Evolutionary conservation across 2,329 filamentous ascomycete species (phyloP).

Genomic region (Colletotrichum incanum): DNA sequence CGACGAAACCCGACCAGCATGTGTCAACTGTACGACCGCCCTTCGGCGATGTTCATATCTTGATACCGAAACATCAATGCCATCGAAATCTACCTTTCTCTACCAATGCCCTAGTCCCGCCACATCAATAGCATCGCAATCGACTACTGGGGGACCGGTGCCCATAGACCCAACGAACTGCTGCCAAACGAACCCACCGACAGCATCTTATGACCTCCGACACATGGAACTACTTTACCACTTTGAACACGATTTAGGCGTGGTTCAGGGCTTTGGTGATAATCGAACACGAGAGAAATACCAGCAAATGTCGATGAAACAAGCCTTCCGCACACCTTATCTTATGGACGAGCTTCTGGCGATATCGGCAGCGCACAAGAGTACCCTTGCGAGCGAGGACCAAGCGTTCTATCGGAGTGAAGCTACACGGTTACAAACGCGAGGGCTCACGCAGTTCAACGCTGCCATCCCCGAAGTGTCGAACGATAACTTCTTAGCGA

Average conservation of each 20-base stretch:
- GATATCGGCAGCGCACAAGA: slow-evolving; percentile 60
- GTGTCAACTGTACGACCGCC: slow-evolving; percentile 57
- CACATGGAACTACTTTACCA: slow-evolving; percentile 28
- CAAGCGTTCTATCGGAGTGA: slow-evolving; percentile 52
- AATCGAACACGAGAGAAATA: neutral
- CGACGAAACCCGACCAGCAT: slow-evolving; percentile 59
- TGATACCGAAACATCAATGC: slow-evolving; percentile 13
- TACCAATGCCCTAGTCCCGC: slow-evolving; percentile 29
- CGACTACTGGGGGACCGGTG: neutral
- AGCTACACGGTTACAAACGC: slow-evolving; percentile 62
- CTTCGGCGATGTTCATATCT: slow-evolving; percentile 54
- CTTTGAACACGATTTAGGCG: slow-evolving; percentile 23
- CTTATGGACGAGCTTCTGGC: slow-evolving; percentile 65
- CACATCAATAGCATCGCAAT: slow-evolving; percentile 11
- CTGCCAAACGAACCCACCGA: neutral
- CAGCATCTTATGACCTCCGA: slow-evolving; percentile 21
- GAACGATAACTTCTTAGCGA: slow-evolving; percentile 55
- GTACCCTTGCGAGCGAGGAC: slow-evolving; percentile 48
- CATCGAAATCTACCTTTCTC: slow-evolving; percentile 3
- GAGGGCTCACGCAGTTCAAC: slow-evolving; percentile 58
- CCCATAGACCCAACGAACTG: neutral
- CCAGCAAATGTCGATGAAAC: slow-evolving; percentile 17
- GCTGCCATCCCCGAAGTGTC: slow-evolving; percentile 46
- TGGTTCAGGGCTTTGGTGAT: slow-evolving; percentile 5
- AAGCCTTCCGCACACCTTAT: slow-evolving; percentile 54